A percentile compares a stretch with the other conserved stretches of the same genome.
phyloP scores from a whole-genome alignment of 2,329 filamentous ascomycete species.

The Neopestalotiopsis clavispora region DNA sequence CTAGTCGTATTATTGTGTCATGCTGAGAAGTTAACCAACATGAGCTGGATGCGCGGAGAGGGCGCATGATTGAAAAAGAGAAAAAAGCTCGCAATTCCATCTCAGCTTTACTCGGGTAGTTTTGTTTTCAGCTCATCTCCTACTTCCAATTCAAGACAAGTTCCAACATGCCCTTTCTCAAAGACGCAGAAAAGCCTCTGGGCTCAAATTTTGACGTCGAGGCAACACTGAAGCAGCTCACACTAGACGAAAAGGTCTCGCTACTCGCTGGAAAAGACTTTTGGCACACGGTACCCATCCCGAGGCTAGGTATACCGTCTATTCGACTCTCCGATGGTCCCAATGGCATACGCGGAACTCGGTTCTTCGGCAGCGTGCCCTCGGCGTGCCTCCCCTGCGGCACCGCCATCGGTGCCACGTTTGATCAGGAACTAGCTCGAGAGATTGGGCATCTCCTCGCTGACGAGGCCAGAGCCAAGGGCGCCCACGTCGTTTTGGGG shows the following conservation, averaged over 20 bases:
- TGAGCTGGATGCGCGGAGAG: no score
- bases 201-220: neutral
- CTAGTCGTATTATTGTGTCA: no score
- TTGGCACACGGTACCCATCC: slow-evolving; percentile 56
- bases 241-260: slow-evolving; percentile 8
- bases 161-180: neutral
- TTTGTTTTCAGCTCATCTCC: no score
- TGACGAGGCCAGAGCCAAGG: slow-evolving; percentile 58
- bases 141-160: no score
- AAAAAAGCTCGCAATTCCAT: no score
- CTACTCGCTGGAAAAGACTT: neutral
- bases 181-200: neutral
- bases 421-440: slow-evolving; percentile 56
- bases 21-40: no score
- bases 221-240: neutral
- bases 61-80: no score
- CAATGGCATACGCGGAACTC: slow-evolving; percentile 70
- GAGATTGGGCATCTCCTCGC: slow-evolving; percentile 56
- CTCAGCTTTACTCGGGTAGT: no score
- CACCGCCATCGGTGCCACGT: slow-evolving; percentile 61
- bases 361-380: slow-evolving; percentile 67
- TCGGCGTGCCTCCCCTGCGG: slow-evolving; percentile 67
- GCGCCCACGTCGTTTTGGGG: slow-evolving; percentile 61
- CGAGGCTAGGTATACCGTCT: slow-evolving; percentile 64
- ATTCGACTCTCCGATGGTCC: slow-evolving; percentile 71